These are phyloP conservation scores for Nissolia schottii DNA, from an alignment of 306 rosid species.

Conservation along the genomic window DNA sequence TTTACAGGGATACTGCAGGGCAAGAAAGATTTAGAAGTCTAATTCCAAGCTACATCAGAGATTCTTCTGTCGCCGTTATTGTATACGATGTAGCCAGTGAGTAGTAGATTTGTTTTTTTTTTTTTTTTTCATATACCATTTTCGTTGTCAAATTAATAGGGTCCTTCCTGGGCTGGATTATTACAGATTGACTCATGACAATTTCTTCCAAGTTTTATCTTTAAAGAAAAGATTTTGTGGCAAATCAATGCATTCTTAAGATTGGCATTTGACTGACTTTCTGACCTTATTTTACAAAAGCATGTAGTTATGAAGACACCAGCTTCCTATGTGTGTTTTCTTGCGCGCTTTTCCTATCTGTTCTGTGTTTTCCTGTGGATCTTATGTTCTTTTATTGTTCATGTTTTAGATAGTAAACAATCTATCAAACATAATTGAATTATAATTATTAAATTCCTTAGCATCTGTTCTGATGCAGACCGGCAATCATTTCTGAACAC, in stretches of 20 bases:
- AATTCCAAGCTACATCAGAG: slow-evolving; percentile 85
- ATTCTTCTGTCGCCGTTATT: slow-evolving; percentile 73
- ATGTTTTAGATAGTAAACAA: neutral
- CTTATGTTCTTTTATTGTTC: neutral
- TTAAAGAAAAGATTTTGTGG: neutral
- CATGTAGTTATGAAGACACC: neutral
- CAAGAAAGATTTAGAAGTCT: slow-evolving; percentile 87
- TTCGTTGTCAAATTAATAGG: neutral
- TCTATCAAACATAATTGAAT: neutral
- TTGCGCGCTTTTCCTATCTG: neutral
- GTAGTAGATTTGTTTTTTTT: slow-evolving; percentile 16
- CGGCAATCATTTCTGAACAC: slow-evolving; percentile 71
- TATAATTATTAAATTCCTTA: slow-evolving; percentile 22
- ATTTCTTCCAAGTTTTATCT: neutral
- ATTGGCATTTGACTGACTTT: neutral
- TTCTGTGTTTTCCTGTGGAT: neutral
- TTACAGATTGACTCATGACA: neutral
- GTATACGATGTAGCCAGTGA: slow-evolving; percentile 77
- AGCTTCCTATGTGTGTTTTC: neutral
- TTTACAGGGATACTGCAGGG: slow-evolving; percentile 79
- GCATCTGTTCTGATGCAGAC: slow-evolving; percentile 43
- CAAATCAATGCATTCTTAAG: neutral
- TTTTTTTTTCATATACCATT: neutral
- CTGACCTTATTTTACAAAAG: neutral
- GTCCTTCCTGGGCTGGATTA: neutral